Percentiles rank a stretch among this genome's conserved stretches.
These are phyloP conservation scores for Ilex paraguariensis DNA, from an alignment of 305 asterid species.

Conservation along the genomic window DNA sequence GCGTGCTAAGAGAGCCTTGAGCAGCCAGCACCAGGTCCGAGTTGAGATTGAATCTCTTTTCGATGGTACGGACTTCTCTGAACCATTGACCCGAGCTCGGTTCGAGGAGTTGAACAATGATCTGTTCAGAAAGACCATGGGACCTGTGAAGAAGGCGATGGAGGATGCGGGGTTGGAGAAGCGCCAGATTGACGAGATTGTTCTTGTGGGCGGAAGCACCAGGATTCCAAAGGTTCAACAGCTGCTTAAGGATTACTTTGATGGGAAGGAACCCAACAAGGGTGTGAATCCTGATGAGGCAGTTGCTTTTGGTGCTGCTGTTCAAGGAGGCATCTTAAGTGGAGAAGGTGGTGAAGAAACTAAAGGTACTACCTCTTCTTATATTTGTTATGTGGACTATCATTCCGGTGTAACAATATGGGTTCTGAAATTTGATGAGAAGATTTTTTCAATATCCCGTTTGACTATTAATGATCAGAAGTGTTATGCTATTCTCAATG, in stretches of 20 bases:
- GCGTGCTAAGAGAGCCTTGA: conserved; percentile 49
- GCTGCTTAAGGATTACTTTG: conserved; percentile 41
- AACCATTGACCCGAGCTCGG: conserved; percentile 47
- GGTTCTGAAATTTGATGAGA: background rate
- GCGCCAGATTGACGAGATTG: conserved; percentile 45
- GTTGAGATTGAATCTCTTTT: conserved; percentile 47
- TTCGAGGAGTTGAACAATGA: conserved; percentile 53
- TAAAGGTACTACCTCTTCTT: conserved; percentile 27
- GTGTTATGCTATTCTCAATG: background rate
- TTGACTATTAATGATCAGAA: background rate
- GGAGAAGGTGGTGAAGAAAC: conserved; percentile 62
- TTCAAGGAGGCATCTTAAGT: conserved; percentile 49
- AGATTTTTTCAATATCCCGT: background rate
- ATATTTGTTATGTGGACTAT: too few species aligned
- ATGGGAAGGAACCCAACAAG: conserved; percentile 50
- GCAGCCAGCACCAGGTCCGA: conserved; percentile 54
- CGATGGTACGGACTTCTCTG: conserved; percentile 45
- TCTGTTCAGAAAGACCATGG: conserved; percentile 47
- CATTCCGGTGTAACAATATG: background rate
- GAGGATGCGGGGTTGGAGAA: conserved; percentile 45
- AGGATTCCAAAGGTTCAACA: conserved; percentile 53
- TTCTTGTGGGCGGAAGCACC: conserved; percentile 57
- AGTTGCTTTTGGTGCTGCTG: conserved; percentile 55
- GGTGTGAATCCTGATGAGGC: conserved; percentile 60
- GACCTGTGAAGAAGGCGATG: conserved; percentile 59